These are phyloP conservation scores for Penicillium sp. DNA, from an alignment of 2,329 filamentous ascomycete species.

Conservation along the genomic window DNA sequence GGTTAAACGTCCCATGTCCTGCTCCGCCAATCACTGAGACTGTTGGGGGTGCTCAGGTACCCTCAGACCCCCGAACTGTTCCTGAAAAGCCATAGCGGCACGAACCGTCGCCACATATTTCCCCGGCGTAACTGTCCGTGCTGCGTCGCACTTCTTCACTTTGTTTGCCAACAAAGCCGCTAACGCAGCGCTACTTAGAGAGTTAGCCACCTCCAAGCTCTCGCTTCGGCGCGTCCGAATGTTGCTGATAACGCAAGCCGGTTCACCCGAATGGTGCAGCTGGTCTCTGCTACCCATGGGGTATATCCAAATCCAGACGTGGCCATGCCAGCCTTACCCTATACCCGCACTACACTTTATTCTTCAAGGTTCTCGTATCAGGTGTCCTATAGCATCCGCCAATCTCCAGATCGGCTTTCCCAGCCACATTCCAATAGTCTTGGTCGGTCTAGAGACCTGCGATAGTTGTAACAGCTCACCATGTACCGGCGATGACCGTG, in stretches of 20 bases:
- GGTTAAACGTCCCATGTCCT: not conserved
- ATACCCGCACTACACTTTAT: not conserved
- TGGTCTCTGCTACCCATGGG: not conserved
- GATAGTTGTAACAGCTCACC: not conserved
- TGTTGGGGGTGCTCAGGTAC: slow-evolving; percentile 1
- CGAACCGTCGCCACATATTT: slow-evolving; percentile 5
- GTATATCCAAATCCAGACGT: not conserved
- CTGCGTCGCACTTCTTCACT: not conserved
- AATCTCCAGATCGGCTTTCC: not conserved
- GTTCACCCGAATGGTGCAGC: slow-evolving; percentile 7
- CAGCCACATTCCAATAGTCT: slow-evolving; percentile 5
- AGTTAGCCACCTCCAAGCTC: not conserved
- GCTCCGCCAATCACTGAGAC: not conserved
- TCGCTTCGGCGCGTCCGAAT: slow-evolving; percentile 2
- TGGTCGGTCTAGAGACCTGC: not conserved
- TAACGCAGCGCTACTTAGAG: not conserved
- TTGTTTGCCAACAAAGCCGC: not conserved
- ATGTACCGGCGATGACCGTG: not conserved
- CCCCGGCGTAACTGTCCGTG: no score
- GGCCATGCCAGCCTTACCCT: not conserved
- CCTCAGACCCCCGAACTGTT: slow-evolving; percentile 3
- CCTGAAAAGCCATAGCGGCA: slow-evolving; percentile 5
- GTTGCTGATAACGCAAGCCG: slow-evolving; percentile 1
- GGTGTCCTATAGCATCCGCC: not conserved
- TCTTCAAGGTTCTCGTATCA: not conserved